Base-by-base conservation (phyloP, 1,284 basidiomycete species). In the Flammula alnicola region DNA sequence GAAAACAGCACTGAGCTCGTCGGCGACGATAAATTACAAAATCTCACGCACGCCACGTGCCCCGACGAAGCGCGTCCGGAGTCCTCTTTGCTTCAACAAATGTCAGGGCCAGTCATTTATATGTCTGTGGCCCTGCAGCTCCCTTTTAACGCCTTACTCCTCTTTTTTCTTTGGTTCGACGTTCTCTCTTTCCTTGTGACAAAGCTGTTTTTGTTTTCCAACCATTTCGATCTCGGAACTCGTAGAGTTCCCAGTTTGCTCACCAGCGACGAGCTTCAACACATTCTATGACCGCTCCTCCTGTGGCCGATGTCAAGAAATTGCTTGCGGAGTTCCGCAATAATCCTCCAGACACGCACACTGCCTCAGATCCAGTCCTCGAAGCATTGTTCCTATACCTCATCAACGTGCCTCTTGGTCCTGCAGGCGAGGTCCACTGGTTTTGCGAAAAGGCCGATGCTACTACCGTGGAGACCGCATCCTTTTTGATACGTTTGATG, bases 401-500 rank as follows among this genome's bases (percentile, higher is more conserved):
- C 11, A 77, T 86, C 68, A 64, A 56, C 17, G 68, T 75, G 0
- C 65, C 66, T 4, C 63, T 71, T 39, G 63, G 64, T 38, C 57
- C 64, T 27, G 60, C 63, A 56, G 74, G 74, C 23, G 57, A 60
- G 32, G 54, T 77, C 37, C 89, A 92, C 59, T 91, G 89, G 88
- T 91, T 87, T 61, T 92, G 89, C 63, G 63, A 69, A 33, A 72
- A 73, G 31, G 86, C 85, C 2, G 69, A 78, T 42, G 59, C 71
- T 14, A 68, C 79, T 30, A 79, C 79, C 0, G 63, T 75, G 5
- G 83, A 79, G 45, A 81, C 85, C 1, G 90, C 93, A 0, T 84
- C 81, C 0, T 95, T 92, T 70, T 77, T 92, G 40, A 73, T 94
- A 43, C 81, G 91, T 52, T 68, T 95, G 36, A 87, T 89, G 61